Percentiles rank a stretch among this genome's conserved stretches.
Conservation (phyloP, 345 rosid species). For the Isatis tinctoria region DNA sequence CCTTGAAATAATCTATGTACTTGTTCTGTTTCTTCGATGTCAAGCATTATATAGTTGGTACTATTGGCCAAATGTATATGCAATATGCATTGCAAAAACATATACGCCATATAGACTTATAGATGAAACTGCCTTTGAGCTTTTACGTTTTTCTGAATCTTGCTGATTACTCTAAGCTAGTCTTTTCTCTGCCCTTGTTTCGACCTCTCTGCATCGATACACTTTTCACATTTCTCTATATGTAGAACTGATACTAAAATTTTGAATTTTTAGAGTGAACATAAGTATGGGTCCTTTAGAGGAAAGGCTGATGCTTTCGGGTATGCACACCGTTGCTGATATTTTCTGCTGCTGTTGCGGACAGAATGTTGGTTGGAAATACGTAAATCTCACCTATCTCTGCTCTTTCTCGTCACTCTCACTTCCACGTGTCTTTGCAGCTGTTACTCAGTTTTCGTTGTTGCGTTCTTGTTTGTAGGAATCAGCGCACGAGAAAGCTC, state of each 20-base stretch:
- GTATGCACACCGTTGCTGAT: slow-evolving; percentile 82
- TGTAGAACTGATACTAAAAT: background rate
- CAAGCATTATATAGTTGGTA: too few species aligned
- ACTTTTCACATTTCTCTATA: background rate
- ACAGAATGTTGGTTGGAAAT: slow-evolving; percentile 94
- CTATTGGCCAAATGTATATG: background rate
- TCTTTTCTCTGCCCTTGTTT: background rate
- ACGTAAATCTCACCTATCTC: slow-evolving; percentile 41
- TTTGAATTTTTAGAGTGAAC: slow-evolving; percentile 59
- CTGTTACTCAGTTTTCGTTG: background rate
- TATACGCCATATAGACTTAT: background rate
- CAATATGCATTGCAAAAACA: background rate
- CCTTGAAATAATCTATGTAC: background rate
- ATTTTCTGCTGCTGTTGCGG: slow-evolving; percentile 88
- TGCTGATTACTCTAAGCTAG: slow-evolving; percentile 6
- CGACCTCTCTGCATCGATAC: background rate
- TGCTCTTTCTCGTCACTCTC: background rate
- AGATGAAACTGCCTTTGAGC: background rate
- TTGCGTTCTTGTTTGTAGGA: slow-evolving; percentile 40
- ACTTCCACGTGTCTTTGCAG: background rate
- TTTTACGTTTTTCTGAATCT: background rate
- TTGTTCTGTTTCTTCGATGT: background rate
- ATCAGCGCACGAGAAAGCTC: slow-evolving; percentile 65
- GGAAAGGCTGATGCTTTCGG: slow-evolving; percentile 77
- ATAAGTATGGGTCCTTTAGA: slow-evolving; percentile 56